Percentiles rank a stretch among this genome's conserved stretches.
Conservation (phyloP, 306 rosid genomes). For the Acacia acuminata region DNA sequence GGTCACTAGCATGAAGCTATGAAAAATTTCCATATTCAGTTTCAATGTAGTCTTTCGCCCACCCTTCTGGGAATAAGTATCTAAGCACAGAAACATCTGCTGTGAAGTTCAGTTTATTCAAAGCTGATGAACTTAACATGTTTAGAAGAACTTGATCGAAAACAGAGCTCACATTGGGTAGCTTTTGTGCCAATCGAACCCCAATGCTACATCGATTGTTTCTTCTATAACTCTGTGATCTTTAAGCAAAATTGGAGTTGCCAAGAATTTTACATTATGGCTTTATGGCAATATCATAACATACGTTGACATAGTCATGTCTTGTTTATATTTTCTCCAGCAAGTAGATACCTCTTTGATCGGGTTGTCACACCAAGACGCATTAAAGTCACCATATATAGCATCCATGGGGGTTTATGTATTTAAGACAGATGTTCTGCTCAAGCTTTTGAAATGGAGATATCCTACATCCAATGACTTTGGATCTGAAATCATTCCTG, state of each 20-base stretch:
- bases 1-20: slow-evolving; percentile 1
- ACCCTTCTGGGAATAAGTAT: neutral
- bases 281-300: slow-evolving; percentile 15
- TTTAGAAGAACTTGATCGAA: slow-evolving; percentile 12
- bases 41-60: neutral
- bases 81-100: neutral
- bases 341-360: slow-evolving; percentile 70
- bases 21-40: neutral
- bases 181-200: slow-evolving; percentile 8
- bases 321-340: slow-evolving; percentile 55
- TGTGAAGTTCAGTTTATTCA: neutral
- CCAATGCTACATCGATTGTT: slow-evolving; percentile 15
- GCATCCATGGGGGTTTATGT: slow-evolving; percentile 95
- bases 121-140: neutral
- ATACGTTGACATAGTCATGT: slow-evolving; percentile 2
- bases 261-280: neutral
- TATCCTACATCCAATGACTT: slow-evolving; percentile 90
- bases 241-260: slow-evolving; percentile 8
- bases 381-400: slow-evolving; percentile 63
- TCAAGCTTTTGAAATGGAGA: slow-evolving; percentile 80
- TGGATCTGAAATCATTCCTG: slow-evolving; percentile 96
- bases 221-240: neutral
- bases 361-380: slow-evolving; percentile 71
- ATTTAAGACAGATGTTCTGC: slow-evolving; percentile 75
- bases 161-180: slow-evolving; percentile 12